These are phyloP conservation scores for Phoma herbarum DNA, from an alignment of 2,329 filamentous ascomycete species.

Conservation along the genomic window DNA sequence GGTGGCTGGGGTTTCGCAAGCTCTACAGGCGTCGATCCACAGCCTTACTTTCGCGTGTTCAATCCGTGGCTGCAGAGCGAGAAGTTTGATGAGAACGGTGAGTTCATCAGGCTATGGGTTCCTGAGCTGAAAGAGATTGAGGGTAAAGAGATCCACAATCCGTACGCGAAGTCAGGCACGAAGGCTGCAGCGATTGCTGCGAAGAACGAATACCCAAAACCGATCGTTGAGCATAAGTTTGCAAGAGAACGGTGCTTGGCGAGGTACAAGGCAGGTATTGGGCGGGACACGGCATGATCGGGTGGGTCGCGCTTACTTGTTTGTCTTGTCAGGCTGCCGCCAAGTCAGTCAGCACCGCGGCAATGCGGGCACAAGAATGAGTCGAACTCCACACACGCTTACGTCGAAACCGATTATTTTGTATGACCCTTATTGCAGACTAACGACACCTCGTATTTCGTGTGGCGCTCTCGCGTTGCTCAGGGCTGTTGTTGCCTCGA, in stretches of 20 bases:
- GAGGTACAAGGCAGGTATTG: conserved; percentile 74
- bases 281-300: conserved; percentile 57
- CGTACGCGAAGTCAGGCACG: conserved; percentile 69
- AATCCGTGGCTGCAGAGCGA: conserved; percentile 86
- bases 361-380: neutral
- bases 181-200: conserved; percentile 63
- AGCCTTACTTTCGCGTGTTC: conserved; percentile 91
- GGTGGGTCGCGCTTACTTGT: neutral
- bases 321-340: neutral
- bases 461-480: neutral
- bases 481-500: neutral
- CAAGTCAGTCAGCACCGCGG: conserved; percentile 10
- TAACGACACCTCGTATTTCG: neutral
- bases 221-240: conserved; percentile 77
- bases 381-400: neutral
- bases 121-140: conserved; percentile 72
- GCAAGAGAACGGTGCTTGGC: conserved; percentile 72
- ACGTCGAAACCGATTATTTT: neutral
- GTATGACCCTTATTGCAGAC: neutral
- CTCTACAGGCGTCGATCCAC: conserved; percentile 79
- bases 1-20: conserved; percentile 73
- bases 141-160: conserved; percentile 80
- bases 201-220: conserved; percentile 75
- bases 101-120: conserved; percentile 85
- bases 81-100: conserved; percentile 81